Conservation (phyloP, 108 stramenopile genomes). For the Cylindrotheca fusiformis region DNA sequence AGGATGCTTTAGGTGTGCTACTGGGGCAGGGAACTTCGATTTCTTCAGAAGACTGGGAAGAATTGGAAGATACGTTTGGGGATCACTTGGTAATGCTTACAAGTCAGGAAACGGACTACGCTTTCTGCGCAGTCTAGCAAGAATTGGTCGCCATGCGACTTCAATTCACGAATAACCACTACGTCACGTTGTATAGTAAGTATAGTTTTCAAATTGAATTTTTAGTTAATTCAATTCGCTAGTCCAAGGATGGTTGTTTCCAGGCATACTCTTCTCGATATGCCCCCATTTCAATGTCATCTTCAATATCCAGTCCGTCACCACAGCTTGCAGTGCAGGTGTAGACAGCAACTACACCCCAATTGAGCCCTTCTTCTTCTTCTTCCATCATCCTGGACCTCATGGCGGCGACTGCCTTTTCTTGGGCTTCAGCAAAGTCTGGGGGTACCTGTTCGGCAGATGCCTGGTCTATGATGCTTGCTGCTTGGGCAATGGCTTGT, state of each 20-base stretch:
- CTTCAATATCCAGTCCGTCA: constrained; percentile 19
- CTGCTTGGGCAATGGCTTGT: constrained; percentile 48
- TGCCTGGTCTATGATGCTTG: constrained; percentile 43
- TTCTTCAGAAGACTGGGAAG: constrained; percentile 34
- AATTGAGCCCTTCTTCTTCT: constrained; percentile 55
- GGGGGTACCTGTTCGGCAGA: constrained; percentile 56
- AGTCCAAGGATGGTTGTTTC: constrained; percentile 76
- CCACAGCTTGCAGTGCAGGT: constrained; percentile 84
- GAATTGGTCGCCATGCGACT: background rate
- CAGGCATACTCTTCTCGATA: constrained; percentile 84
- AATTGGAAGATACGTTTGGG: constrained; percentile 65
- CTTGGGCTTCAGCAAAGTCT: constrained; percentile 60
- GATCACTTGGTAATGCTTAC: constrained; percentile 60
- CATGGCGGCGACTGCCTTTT: constrained; percentile 47
- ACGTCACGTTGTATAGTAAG: too few relatives aligned
- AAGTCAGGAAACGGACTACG: constrained; percentile 49
- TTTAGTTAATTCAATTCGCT: background rate
- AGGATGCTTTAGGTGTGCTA: constrained; percentile 55
- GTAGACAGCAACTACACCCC: constrained; percentile 78
- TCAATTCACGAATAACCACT: background rate
- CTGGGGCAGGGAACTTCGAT: too few relatives aligned
- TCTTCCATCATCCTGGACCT: constrained; percentile 24
- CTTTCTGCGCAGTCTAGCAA: constrained; percentile 38
- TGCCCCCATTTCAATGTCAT: constrained; percentile 38
- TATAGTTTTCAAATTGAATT: too few relatives aligned